Base-by-base conservation (phyloP, 805 yeast species). In the Metschnikowia sp. region DNA sequence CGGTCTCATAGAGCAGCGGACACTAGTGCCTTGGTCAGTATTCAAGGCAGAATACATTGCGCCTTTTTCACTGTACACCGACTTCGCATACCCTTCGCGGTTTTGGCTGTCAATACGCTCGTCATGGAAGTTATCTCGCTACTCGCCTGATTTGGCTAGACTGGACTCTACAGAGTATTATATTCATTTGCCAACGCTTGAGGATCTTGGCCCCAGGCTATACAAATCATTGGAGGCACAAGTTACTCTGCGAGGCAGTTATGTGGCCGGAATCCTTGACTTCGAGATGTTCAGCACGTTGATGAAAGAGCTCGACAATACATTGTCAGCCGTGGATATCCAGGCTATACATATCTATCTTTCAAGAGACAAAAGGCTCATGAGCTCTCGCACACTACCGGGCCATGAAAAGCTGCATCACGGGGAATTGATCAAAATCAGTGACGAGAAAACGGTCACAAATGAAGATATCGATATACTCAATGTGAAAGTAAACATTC, bases 391-490 rank as follows among this genome's bases (percentile, higher is more conserved):
- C 7, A 32, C 26, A 9, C 35, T 34, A 33, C 13, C 22, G 2
- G 40, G 36, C 3, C 34, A 35, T 3, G 33, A 29, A 8, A 31
- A 30, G 13, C 7, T n/a, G 11, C 60, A 52, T 36, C 51, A 64
- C 6, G 15, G 12, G 9, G 32, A n/a, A 18, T 5, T 43, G 5
- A 43, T 45, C n/a, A 68, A 68, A 54, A 54, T 68, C 35, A 57
- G 50, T 18, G 32, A 22, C 13, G 45, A 34, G 2, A 36, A 32
- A 5, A 8, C 32, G 1, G 53, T 70, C 8, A 50, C 63, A 1
- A 63, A 62, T 5, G 64, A 62, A 31, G 77, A 72, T 36, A 55
- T 63, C 10, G 61, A 61, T 9, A 60, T 72, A 3, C 58, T 65
- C 10, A 54, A 65, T 30, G 32, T 72, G 19, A 61, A 66, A 38